Evolutionary conservation across 352 stramenopile genomes (phyloP).

Genomic region (Peronospora farinosa): DNA sequence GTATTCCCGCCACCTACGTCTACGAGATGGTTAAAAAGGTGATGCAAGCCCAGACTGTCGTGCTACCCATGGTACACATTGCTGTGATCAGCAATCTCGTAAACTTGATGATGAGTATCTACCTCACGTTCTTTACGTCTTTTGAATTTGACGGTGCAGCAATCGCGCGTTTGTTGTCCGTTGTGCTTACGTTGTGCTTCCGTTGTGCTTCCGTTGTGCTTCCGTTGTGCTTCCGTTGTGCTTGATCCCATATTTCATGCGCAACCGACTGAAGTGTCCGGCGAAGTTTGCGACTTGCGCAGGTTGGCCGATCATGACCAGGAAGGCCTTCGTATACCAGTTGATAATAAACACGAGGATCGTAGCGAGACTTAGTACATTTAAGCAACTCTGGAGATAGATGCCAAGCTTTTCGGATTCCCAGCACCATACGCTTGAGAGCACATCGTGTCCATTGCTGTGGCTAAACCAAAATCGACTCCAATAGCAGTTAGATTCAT

Average conservation of each 20-base stretch:
- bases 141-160: conserved; percentile 74
- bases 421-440: conserved; percentile 77
- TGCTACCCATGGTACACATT: conserved; percentile 61
- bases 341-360: conserved; percentile 64
- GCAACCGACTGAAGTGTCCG: conserved; percentile 65
- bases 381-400: conserved; percentile 74
- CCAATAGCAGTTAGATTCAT: conserved; percentile 79
- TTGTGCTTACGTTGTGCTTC: conserved; percentile 38
- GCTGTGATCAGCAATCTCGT: conserved; percentile 49
- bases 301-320: conserved; percentile 64
- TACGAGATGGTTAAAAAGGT: conserved; percentile 51
- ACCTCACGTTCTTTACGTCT: conserved; percentile 70
- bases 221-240: conserved; percentile 41
- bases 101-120: conserved; percentile 18
- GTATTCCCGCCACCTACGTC: background rate
- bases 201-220: conserved; percentile 35
- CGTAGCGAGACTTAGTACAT: conserved; percentile 55
- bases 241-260: too few relatives aligned
- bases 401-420: conserved; percentile 67
- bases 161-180: conserved; percentile 56
- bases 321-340: conserved; percentile 59
- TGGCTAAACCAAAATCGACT: conserved; percentile 72
- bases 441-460: conserved; percentile 86
- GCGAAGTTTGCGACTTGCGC: conserved; percentile 53
- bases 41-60: conserved; percentile 49